These are phyloP conservation scores for Calonectria hawksworthii DNA, from an alignment of 2,329 filamentous ascomycete genomes.

Conservation along the genomic window DNA sequence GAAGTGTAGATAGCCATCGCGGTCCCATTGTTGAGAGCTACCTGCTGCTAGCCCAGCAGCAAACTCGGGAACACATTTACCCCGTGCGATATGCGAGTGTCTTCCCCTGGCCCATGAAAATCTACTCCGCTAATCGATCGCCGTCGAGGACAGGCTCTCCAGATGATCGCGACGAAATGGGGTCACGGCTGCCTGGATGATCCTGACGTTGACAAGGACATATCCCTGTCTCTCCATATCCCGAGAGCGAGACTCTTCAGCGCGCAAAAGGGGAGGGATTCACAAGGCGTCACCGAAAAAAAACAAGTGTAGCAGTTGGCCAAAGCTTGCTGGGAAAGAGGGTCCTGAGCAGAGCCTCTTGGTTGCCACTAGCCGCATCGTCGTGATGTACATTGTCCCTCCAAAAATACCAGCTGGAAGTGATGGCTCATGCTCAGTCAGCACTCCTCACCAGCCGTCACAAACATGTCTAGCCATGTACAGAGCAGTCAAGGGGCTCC, in stretches of 20 bases:
- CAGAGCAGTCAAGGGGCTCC: not conserved
- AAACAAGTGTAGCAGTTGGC: not conserved
- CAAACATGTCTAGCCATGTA: not conserved
- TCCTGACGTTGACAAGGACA: constrained; percentile 12
- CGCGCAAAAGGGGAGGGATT: not conserved
- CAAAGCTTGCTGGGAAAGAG: constrained; percentile 11
- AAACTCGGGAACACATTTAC: not conserved
- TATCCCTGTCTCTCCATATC: not conserved
- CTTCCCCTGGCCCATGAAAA: constrained; percentile 10
- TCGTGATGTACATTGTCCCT: constrained; percentile 15
- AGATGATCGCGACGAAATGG: constrained; percentile 26
- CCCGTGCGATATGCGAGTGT: constrained; percentile 5
- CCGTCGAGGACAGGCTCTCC: constrained; percentile 24
- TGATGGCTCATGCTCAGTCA: constrained; percentile 19
- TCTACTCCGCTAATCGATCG: constrained; percentile 28
- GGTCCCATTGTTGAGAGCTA: not conserved
- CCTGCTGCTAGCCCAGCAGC: not conserved
- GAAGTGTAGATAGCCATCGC: not conserved
- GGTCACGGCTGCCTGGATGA: constrained; percentile 15
- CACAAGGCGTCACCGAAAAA: not conserved
- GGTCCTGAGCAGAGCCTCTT: constrained; percentile 20
- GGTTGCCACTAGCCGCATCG: constrained; percentile 24
- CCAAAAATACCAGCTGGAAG: not conserved
- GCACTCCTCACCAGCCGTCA: constrained; percentile 1
- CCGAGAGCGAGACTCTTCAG: not conserved